phyloP scores from a whole-genome alignment of 2,329 filamentous ascomycete species.

The Grosmannia clavigera region DNA sequence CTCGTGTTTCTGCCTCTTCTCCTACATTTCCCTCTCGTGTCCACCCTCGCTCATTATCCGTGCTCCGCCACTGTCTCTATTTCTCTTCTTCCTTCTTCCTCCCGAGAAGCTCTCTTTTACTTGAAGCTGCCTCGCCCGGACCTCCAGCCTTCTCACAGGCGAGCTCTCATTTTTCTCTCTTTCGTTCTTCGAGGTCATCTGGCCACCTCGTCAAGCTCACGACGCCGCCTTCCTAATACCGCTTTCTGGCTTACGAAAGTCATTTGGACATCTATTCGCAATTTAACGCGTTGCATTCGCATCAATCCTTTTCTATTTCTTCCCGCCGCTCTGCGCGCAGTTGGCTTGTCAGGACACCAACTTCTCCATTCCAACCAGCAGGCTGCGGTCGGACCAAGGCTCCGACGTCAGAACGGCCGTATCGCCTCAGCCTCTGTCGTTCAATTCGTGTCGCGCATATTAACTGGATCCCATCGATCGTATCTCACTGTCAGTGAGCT shows the following conservation, averaged over 20 bases:
- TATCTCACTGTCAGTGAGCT: background rate
- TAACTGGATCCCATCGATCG: background rate
- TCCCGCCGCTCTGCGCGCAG: background rate
- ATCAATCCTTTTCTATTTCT: background rate
- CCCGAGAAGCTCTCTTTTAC: background rate
- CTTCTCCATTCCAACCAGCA: background rate
- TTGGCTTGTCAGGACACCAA: background rate
- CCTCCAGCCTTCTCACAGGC: background rate
- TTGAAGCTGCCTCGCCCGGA: background rate
- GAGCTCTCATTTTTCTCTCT: background rate
- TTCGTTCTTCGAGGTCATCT: background rate
- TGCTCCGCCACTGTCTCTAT: background rate
- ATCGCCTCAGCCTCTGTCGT: background rate
- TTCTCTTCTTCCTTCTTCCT: background rate
- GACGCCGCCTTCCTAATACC: background rate
- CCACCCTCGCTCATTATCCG: background rate
- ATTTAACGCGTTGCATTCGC: background rate
- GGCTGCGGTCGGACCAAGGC: background rate
- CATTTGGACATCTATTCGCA: background rate
- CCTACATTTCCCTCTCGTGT: background rate
- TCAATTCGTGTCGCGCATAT: background rate
- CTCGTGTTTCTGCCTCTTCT: background rate
- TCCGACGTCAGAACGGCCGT: background rate
- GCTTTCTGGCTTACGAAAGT: background rate
- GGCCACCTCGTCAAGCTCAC: background rate